Conservation (phyloP, 73 alveolate genomes). For the Effrenium voratum region DNA sequence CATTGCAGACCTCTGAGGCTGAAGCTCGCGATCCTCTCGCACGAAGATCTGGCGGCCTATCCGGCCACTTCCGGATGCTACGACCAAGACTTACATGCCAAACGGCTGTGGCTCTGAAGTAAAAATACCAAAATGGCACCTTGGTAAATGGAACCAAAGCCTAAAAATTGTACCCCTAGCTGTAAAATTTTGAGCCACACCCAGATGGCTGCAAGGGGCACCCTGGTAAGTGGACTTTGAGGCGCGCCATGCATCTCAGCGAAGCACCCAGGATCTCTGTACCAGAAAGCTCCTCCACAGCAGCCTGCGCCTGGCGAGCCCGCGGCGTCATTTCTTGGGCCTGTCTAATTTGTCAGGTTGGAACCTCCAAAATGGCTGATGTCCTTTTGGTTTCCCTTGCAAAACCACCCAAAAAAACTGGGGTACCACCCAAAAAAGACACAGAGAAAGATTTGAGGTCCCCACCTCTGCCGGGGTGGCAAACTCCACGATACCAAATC, state of each 20-base stretch:
- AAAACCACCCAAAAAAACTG: too few relatives aligned
- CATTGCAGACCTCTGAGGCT: neutral
- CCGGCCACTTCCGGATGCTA: too few relatives aligned
- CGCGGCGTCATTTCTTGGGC: too few relatives aligned
- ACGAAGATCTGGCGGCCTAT: slow-evolving; percentile 45
- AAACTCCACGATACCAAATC: slow-evolving; percentile 50
- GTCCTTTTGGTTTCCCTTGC: too few relatives aligned
- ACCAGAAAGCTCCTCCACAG: slow-evolving; percentile 23
- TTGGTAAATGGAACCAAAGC: neutral
- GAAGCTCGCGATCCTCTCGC: slow-evolving; percentile 30
- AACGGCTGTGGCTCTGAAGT: too few relatives aligned
- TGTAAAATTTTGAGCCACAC: neutral
- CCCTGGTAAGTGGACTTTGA: too few relatives aligned
- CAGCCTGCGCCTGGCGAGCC: slow-evolving; percentile 62
- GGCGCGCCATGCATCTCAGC: neutral
- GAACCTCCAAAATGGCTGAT: too few relatives aligned
- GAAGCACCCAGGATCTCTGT: slow-evolving; percentile 17
- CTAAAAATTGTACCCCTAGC: neutral
- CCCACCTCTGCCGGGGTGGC: slow-evolving; percentile 25
- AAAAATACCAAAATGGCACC: neutral
- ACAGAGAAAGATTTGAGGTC: too few relatives aligned
- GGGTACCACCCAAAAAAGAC: too few relatives aligned
- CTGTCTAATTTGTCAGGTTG: too few relatives aligned
- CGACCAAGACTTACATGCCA: too few relatives aligned
- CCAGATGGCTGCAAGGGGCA: too few relatives aligned